These are phyloP conservation scores for Ambrosia trifida DNA, from an alignment of 129 eudicot genomes.

Conservation along the genomic window DNA sequence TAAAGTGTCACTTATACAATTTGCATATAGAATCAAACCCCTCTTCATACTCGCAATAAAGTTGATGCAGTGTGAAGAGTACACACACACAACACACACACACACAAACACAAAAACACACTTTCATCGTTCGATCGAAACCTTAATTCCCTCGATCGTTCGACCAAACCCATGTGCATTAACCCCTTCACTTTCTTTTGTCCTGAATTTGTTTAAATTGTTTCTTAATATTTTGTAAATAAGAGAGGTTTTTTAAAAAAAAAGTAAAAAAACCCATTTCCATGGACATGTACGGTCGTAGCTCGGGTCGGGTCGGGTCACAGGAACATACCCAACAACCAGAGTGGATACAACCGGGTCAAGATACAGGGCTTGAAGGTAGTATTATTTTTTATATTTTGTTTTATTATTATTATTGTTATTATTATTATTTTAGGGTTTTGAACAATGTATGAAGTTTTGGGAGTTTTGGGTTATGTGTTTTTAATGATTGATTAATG, in stretches of 20 bases:
- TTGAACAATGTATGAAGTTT: conserved; percentile 32
- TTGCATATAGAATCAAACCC: conserved; percentile 36
- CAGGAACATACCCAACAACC: conserved; percentile 48
- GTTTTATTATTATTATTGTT: conserved; percentile 2
- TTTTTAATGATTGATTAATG: conserved; percentile 14
- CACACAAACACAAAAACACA: conserved; percentile 12
- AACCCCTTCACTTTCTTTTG: conserved; percentile 1
- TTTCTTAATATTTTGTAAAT: conserved; percentile 7
- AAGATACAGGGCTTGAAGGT: conserved; percentile 76
- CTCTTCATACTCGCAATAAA: conserved; percentile 22
- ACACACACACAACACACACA: conserved; percentile 14
- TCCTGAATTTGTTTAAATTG: conserved; percentile 23
- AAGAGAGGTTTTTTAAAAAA: not conserved
- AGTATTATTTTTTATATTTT: not conserved
- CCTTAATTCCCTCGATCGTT: conserved; percentile 8
- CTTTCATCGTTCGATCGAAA: conserved; percentile 29
- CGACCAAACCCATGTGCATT: conserved; percentile 22
- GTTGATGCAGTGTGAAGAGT: conserved; percentile 38
- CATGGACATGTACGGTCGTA: conserved; percentile 89
- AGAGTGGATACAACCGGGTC: conserved; percentile 56
- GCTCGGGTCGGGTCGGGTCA: conserved; percentile 41
- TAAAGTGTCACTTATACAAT: conserved; percentile 36
- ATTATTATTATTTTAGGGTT: conserved; percentile 38
- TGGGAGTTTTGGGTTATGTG: conserved; percentile 4
- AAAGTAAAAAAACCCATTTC: conserved; percentile 15